Percentiles rank a stretch among this genome's conserved stretches.
Conservation (phyloP, 495 filamentous ascomycete species). For the Talaromyces stipitatus region DNA sequence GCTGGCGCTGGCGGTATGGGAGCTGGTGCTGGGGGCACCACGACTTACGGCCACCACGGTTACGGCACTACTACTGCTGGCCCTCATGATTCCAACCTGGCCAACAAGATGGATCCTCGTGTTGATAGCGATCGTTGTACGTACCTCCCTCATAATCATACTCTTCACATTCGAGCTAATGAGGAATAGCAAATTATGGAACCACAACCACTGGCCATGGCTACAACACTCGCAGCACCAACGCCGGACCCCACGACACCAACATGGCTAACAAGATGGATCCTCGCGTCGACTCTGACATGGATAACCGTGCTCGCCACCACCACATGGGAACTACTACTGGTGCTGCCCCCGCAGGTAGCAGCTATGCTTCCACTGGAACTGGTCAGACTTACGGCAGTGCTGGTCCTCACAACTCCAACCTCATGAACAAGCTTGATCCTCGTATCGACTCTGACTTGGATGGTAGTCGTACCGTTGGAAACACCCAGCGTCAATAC, state of each 20-base stretch:
- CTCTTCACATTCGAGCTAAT: neutral
- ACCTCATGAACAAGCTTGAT: conserved; percentile 39
- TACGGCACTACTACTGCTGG: conserved; percentile 18
- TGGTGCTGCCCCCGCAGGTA: conserved; percentile 18
- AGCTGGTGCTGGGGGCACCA: neutral
- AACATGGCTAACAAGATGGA: conserved; percentile 41
- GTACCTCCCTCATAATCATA: neutral
- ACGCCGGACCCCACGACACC: conserved; percentile 33
- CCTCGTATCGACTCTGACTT: conserved; percentile 39
- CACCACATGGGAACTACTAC: conserved; percentile 11
- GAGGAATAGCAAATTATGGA: neutral
- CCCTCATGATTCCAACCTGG: conserved; percentile 22
- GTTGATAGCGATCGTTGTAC: conserved; percentile 22
- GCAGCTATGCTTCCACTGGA: conserved; percentile 25
- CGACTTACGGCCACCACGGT: conserved; percentile 19
- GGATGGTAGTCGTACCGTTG: conserved; percentile 1
- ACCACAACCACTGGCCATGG: neutral
- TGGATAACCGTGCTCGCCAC: conserved; percentile 29
- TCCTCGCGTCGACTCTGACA: conserved; percentile 32
- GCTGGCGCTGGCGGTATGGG: neutral
- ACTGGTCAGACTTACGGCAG: conserved; percentile 13
- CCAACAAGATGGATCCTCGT: conserved; percentile 38
- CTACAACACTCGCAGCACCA: conserved; percentile 7
- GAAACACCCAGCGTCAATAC: neutral
- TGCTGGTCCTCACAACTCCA: conserved; percentile 36